Evolutionary conservation across 176 grass and related monocot species (phyloP), one percentile per base, ranked within the genome.

Genomic region (Chloris gayana): DNA sequence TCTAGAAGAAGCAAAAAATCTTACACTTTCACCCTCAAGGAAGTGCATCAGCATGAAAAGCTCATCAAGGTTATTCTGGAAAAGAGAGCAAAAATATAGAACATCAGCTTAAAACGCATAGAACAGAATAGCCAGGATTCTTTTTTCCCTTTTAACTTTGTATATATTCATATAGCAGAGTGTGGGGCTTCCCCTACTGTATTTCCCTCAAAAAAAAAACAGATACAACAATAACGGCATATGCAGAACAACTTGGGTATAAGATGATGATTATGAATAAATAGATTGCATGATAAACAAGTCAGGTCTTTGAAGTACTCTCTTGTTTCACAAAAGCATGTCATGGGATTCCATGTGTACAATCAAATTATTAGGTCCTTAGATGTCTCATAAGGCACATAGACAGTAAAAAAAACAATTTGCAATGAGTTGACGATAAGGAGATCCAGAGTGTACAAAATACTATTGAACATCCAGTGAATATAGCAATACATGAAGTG

Each of bases 31-130:
- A 63, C 89, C 97, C 80, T 99, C 97, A 70, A 99, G 97, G 87
- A 99, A 99, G 80, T 99, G 93, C 97, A 99, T 99, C 45, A 99
- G 91, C 91, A 99, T 96, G 90, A 99, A 99, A 72, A 99, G 88
- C 84, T 99, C 97, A 47, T 99, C 97, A 89, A 99, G 86, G 66
- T 99, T 99, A 81, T 99, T 99, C 97, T 99, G 95, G 15, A 84
- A 87, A 77, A 63, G 18, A 73, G 53, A 67, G 18, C 4, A 70
- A 49, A 70, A 63, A 49, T 25, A 71, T 4, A 72, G 26, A 60
- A 84, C 17, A 70, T 79, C 32, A 90, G 73, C 33, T 86, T 86
- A 26, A 89, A 67, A 73, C 6, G 31, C 46, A 62, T 51, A 22
- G 25, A 12, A 68, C 22, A 68, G 66, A 74, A 53, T 82, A 7